Conservation (phyloP, 257 asterid genomes). For the Rauvolfia tetraphylla region DNA sequence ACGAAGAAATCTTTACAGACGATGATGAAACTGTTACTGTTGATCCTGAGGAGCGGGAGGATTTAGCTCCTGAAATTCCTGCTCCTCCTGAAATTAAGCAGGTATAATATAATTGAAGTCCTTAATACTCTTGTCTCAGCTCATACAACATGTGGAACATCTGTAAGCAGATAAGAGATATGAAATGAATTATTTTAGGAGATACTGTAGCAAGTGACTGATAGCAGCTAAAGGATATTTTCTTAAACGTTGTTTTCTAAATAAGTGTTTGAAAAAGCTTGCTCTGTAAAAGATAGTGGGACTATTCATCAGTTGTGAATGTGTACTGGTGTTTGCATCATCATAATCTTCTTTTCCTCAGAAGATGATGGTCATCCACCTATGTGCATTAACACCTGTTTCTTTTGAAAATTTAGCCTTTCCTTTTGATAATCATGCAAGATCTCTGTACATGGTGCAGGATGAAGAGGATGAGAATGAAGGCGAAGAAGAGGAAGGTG, state of each 20-base stretch:
- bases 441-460: conserved; percentile 34
- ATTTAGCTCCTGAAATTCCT: conserved; percentile 93
- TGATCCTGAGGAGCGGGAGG: conserved; percentile 94
- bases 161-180: neutral
- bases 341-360: neutral
- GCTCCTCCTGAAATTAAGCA: conserved; percentile 99
- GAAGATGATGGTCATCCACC: neutral
- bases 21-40: conserved; percentile 86
- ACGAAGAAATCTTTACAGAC: conserved; percentile 94
- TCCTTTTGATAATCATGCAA: neutral
- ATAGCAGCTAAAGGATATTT: neutral
- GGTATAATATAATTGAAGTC: conserved; percentile 34
- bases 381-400: neutral
- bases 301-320: neutral
- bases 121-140: neutral
- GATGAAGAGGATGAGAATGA: conserved; percentile 93
- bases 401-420: neutral
- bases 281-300: neutral
- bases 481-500: conserved; percentile 73
- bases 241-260: neutral
- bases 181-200: neutral
- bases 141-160: neutral
- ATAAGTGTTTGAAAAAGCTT: neutral
- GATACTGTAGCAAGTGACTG: neutral
- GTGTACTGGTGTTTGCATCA: neutral